Conservation (phyloP, 1,284 basidiomycete species). For the Leccinum solheimii region DNA sequence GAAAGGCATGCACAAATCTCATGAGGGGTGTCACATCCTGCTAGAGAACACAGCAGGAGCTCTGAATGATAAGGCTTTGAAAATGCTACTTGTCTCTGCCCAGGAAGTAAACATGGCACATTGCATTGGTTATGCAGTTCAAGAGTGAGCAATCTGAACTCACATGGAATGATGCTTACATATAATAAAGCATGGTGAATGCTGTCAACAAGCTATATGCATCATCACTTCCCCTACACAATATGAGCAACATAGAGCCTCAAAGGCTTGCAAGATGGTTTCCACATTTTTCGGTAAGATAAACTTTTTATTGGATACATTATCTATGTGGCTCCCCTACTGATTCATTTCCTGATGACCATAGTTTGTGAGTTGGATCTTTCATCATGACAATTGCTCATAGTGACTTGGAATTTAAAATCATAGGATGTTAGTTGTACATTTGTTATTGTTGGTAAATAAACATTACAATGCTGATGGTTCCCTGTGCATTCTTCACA, state of each 20-base stretch:
- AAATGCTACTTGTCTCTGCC: background rate
- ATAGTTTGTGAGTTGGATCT: background rate
- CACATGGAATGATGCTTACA: background rate
- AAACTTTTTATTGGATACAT: background rate
- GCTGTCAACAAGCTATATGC: background rate
- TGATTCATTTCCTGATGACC: background rate
- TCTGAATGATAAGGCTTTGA: background rate
- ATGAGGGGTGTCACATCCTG: background rate
- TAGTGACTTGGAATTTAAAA: background rate
- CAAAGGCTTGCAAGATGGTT: background rate
- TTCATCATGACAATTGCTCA: background rate
- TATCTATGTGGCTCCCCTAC: no score
- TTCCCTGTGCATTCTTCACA: no score
- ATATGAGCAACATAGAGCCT: background rate
- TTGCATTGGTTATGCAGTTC: background rate
- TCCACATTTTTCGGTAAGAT: background rate
- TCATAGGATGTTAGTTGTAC: no score
- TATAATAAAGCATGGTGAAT: background rate
- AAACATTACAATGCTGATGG: no score
- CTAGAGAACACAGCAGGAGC: background rate
- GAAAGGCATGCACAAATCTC: background rate
- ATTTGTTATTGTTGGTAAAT: no score
- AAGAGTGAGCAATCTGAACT: background rate
- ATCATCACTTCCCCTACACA: background rate
- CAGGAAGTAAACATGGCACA: background rate